Evolutionary conservation across 2,329 filamentous ascomycete species (phyloP), one percentile per base, ranked within the genome.

Genomic region (Stachybotrys chartarum): DNA sequence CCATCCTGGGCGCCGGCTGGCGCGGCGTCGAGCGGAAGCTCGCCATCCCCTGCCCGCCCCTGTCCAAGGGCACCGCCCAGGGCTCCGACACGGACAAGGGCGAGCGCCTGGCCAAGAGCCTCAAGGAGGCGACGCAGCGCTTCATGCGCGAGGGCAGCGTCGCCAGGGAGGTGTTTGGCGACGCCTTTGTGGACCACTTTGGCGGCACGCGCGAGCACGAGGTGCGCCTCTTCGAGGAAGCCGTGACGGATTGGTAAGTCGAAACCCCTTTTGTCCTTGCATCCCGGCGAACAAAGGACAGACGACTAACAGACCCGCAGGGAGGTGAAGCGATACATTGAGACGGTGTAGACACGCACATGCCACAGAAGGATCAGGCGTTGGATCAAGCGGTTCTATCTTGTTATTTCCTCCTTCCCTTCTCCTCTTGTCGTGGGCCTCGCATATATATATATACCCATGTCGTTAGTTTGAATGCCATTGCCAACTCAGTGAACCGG

Each of bases 181-280:
- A 97, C 69, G 89, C 87, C 8, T 99, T 99, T 73, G 94, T 99
- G 3, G 92, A 97, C 16, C 94, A 97, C 71, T 99, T 87, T 75
- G 90, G 87, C 12, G 94, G 94, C 16, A 96, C 93, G 17, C 82
- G 94, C 60, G 87, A 96, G 70, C 92, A 99, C 72, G 94, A 99
- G 73, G 81, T 94, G 56, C 78, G 89, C 58, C 73, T 96, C 18
- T 99, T 90, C 88, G 92, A 97, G 64, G 93, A 97, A 70, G 92
- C 92, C 2, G 93, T 97, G 6, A 97, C 94, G 18, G 94, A 97
- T 71, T 97, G 93, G 91, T 93, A 79, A 71, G 88, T 85, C 55
- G 2, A 8, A 3, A 2, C 14, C 45, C n/a, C n/a, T 6, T 47
- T n/a, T 17, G 10, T 47, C 45, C 45, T 3, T 5, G 1, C 8